Conservation (phyloP, 495 filamentous ascomycete species). For the Hypomontagnella submonticulosa region DNA sequence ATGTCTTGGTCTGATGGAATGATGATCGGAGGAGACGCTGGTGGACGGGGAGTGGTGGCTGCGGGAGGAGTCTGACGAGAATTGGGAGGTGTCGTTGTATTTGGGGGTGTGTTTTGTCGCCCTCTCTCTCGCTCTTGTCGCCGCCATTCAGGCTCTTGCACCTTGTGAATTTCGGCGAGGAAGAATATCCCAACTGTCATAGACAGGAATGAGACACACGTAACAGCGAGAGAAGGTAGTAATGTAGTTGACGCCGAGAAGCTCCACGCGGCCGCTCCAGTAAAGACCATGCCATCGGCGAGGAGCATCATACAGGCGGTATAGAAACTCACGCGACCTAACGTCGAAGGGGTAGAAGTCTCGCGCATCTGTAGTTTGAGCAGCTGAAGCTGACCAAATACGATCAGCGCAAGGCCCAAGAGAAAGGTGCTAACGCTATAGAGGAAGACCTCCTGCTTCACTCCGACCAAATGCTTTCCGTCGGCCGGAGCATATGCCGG, state of each 20-base stretch:
- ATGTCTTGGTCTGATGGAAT: conserved; percentile 87
- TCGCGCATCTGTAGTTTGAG: conserved; percentile 90
- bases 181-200: conserved; percentile 81
- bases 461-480: conserved; percentile 74
- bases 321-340: conserved; percentile 90
- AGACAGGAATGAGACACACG: conserved; percentile 73
- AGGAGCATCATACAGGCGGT: conserved; percentile 87
- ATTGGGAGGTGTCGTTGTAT: conserved; percentile 49
- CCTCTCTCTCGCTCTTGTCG: conserved; percentile 64
- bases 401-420: conserved; percentile 70
- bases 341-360: conserved; percentile 91
- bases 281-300: conserved; percentile 78
- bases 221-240: conserved; percentile 77
- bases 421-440: conserved; percentile 73
- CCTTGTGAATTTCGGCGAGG: conserved; percentile 85
- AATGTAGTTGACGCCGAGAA: conserved; percentile 71
- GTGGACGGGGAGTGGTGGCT: conserved; percentile 58
- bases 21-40: conserved; percentile 70
- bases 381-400: conserved; percentile 77
- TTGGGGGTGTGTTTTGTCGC: conserved; percentile 46
- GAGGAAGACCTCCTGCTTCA: conserved; percentile 80
- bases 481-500: conserved; percentile 74
- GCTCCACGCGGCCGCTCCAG: conserved; percentile 69
- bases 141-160: conserved; percentile 84
- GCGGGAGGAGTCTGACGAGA: conserved; percentile 72